These are phyloP conservation scores for Homolaphlyctis polyrhiza DNA, from an alignment of 371 early-diverging fungal species.

Conservation along the genomic window DNA sequence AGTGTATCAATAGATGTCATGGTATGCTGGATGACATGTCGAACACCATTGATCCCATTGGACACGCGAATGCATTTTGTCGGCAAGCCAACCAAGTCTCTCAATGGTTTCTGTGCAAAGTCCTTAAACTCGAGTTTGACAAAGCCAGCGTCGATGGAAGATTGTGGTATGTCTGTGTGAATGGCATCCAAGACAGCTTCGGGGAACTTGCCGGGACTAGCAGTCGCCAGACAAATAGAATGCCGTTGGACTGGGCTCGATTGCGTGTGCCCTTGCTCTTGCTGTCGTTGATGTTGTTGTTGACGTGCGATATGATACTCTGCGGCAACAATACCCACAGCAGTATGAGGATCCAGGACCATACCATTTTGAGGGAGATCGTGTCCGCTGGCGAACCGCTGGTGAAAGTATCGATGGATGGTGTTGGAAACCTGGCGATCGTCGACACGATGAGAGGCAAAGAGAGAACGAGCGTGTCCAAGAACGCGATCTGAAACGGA, in stretches of 20 bases:
- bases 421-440: constrained; percentile 68
- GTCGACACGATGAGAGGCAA: constrained; percentile 71
- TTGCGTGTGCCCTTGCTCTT: too few relatives aligned
- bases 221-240: constrained; percentile 81
- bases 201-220: constrained; percentile 95
- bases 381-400: neutral
- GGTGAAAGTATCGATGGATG: constrained; percentile 63
- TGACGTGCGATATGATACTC: constrained; percentile 35
- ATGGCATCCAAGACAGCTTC: constrained; percentile 83
- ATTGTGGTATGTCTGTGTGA: constrained; percentile 32
- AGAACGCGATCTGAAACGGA: constrained; percentile 58
- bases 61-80: constrained; percentile 19
- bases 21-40: neutral
- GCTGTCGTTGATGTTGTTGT: neutral
- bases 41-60: neutral
- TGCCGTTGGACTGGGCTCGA: constrained; percentile 6
- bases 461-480: constrained; percentile 62
- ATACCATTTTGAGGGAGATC: too few relatives aligned
- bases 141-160: constrained; percentile 10
- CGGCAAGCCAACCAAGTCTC: constrained; percentile 27
- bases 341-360: constrained; percentile 95
- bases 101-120: constrained; percentile 34
- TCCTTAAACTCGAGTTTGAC: constrained; percentile 25
- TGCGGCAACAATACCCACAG: constrained; percentile 88
- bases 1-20: too few relatives aligned